Evolutionary conservation across 768 basidiomycete species (phyloP).

Genomic region (Galerina sulciceps): DNA sequence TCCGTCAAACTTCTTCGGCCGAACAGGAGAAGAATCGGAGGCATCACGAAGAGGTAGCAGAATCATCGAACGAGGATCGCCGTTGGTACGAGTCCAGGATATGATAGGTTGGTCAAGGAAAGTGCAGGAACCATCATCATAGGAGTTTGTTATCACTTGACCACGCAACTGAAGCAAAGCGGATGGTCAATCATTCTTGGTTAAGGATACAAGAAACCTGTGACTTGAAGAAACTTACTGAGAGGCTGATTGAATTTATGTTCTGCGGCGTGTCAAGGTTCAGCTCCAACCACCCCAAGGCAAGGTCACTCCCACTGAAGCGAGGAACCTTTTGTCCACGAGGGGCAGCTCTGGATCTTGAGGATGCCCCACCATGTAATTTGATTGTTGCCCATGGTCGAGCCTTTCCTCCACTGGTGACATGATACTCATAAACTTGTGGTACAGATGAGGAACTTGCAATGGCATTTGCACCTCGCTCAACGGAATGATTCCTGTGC

Average conservation of each 20-base stretch:
- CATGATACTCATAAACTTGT: conserved; percentile 20
- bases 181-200: no score
- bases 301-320: conserved; percentile 26
- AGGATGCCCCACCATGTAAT: conserved; percentile 25
- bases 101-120: conserved; percentile 33
- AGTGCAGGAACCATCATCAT: conserved; percentile 28
- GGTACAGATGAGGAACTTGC: conserved; percentile 9
- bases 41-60: conserved; percentile 8
- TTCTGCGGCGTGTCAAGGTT: conserved; percentile 30
- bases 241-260: conserved; percentile 31
- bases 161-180: conserved; percentile 29
- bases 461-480: not conserved
- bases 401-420: conserved; percentile 11
- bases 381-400: conserved; percentile 30
- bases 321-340: conserved; percentile 20
- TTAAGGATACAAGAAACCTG: not conserved
- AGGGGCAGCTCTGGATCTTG: not conserved
- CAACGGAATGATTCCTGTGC: not conserved
- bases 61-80: conserved; percentile 30
- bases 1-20: conserved; percentile 31
- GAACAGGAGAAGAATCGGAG: not conserved
- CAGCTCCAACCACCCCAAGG: conserved; percentile 32
- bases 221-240: conserved; percentile 21
- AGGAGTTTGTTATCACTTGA: conserved; percentile 31
- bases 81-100: conserved; percentile 35